Conservation (phyloP, 2,329 filamentous ascomycete species). For the Trichoderma endophyticum region DNA sequence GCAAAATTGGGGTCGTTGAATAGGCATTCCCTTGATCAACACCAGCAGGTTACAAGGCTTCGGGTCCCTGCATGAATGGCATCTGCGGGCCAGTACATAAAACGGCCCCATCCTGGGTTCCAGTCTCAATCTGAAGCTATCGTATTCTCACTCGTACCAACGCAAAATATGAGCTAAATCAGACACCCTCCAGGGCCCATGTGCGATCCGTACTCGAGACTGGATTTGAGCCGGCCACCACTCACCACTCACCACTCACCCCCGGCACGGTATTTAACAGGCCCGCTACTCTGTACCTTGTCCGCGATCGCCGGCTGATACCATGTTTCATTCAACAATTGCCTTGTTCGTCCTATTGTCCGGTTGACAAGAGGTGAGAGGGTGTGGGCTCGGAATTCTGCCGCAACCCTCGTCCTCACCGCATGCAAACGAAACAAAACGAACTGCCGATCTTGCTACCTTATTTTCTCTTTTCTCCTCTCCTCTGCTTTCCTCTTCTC, state of each 20-base stretch:
- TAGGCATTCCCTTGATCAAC: neutral
- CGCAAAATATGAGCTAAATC: neutral
- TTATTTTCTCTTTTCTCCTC: neutral
- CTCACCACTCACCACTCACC: neutral
- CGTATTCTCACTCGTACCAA: neutral
- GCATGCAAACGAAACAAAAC: neutral
- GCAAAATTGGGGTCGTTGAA: too few species aligned
- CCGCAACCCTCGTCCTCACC: constrained; percentile 5
- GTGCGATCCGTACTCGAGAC: neutral
- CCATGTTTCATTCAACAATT: neutral
- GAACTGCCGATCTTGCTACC: neutral
- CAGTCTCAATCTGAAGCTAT: neutral
- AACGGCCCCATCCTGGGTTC: neutral
- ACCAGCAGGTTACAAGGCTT: neutral
- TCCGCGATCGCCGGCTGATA: neutral
- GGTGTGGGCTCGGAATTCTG: neutral
- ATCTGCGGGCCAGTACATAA: neutral
- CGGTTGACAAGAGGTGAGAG: neutral
- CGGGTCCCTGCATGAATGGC: neutral
- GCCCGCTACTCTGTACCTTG: neutral
- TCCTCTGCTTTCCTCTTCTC: neutral
- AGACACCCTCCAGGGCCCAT: neutral
- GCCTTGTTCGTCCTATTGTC: neutral
- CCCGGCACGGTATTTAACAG: neutral
- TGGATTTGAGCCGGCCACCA: neutral